phyloP scores from a whole-genome alignment of 345 rosid species.

The Salix exigua region DNA sequence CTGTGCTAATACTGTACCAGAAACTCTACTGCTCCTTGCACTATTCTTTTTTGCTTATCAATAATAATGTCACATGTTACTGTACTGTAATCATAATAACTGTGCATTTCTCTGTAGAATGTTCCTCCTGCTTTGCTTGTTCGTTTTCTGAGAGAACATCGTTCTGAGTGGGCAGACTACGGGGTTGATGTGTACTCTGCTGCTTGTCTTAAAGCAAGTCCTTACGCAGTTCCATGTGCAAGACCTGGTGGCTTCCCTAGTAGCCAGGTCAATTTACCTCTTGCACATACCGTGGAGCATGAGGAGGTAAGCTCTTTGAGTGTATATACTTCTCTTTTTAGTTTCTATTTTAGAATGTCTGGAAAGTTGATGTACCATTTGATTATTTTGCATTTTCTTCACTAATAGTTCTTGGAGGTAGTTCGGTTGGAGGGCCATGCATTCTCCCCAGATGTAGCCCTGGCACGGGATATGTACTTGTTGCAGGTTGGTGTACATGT shows the following conservation, averaged over 20 bases:
- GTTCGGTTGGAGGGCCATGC: slow-evolving; percentile 89
- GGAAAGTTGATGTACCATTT: background rate
- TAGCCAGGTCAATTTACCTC: slow-evolving; percentile 85
- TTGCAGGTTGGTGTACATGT: slow-evolving; percentile 57
- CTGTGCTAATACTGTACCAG: background rate
- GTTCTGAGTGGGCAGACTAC: slow-evolving; percentile 97
- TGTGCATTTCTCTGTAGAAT: slow-evolving; percentile 42
- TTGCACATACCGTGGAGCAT: slow-evolving; percentile 86
- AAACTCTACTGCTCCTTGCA: background rate
- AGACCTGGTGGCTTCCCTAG: slow-evolving; percentile 89
- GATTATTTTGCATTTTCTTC: background rate
- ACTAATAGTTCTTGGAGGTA: slow-evolving; percentile 74
- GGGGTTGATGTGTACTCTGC: slow-evolving; percentile 89
- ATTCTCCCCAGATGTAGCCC: slow-evolving; percentile 78
- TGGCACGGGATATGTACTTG: slow-evolving; percentile 85
- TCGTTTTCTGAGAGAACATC: slow-evolving; percentile 93
- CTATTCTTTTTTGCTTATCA: background rate
- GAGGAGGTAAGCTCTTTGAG: slow-evolving; percentile 63
- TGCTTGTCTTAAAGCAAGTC: slow-evolving; percentile 72
- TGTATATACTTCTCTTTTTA: background rate
- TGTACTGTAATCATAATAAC: background rate
- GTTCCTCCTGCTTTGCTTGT: slow-evolving; percentile 88
- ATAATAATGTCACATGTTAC: background rate
- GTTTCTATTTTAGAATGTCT: background rate
- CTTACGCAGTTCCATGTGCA: slow-evolving; percentile 79